A percentile compares a stretch with the other conserved stretches of the same genome.
Conservation (phyloP, 495 filamentous ascomycete genomes). For the Penicillium subrubescens region DNA sequence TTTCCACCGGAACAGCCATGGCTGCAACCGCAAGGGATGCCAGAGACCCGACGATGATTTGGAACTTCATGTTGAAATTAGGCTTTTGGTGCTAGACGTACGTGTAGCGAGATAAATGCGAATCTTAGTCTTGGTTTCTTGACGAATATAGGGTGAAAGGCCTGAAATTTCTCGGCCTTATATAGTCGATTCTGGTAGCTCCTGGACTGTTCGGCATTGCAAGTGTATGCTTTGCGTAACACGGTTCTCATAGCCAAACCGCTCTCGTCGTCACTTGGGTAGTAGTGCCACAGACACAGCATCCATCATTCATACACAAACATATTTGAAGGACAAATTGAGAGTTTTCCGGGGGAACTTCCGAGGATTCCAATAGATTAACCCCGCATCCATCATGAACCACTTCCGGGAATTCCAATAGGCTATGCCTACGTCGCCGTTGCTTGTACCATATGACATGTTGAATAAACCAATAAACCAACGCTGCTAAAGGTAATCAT, state of each 20-base stretch:
- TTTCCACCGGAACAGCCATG: background rate
- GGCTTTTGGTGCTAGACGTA: background rate
- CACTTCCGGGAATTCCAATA: background rate
- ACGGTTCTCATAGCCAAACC: background rate
- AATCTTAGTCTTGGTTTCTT: background rate
- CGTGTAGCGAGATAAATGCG: background rate
- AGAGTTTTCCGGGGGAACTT: background rate
- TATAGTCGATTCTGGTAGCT: background rate
- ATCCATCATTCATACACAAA: background rate
- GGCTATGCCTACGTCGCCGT: background rate
- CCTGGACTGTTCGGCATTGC: background rate
- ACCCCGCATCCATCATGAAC: background rate
- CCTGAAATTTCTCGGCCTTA: background rate
- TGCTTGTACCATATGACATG: background rate
- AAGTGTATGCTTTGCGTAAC: background rate
- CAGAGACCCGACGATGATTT: conserved; percentile 11
- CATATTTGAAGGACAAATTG: background rate
- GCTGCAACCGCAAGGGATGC: conserved; percentile 9
- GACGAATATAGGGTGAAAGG: background rate
- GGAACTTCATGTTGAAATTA: conserved; percentile 16
- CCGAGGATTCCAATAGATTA: background rate
- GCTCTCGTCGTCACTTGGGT: background rate
- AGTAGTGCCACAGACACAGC: background rate
- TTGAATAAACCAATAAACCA: background rate
- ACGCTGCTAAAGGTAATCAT: too few species aligned